phyloP scores from a whole-genome alignment of 805 yeast species.

The Yarrowia divulgata region DNA sequence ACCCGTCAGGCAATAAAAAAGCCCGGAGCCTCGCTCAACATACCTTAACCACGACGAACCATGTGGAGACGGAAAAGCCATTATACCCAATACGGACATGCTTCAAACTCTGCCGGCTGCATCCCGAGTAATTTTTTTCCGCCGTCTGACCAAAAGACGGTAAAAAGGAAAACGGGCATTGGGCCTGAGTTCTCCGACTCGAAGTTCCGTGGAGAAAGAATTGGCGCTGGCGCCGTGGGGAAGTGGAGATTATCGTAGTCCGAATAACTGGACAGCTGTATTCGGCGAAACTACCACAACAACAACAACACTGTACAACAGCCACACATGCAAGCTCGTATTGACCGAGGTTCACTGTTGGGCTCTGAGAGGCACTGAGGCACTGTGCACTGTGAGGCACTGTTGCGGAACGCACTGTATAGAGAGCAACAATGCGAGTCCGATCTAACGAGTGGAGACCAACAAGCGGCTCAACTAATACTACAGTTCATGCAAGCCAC shows the following conservation, averaged over 20 bases:
- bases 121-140: conserved; percentile 11
- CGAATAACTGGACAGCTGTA: too few species aligned
- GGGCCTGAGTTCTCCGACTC: not conserved
- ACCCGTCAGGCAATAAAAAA: not conserved
- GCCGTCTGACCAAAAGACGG: not conserved
- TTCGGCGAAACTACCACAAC: not conserved
- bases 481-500: too few species aligned
- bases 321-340: not conserved
- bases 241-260: too few species aligned
- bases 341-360: not conserved
- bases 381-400: not conserved
- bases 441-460: not conserved
- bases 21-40: not conserved
- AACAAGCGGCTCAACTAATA: too few species aligned
- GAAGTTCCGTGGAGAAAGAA: not conserved
- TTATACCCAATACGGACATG: conserved; percentile 14
- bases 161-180: not conserved
- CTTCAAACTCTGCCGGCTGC: conserved; percentile 15
- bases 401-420: not conserved
- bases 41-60: not conserved
- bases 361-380: not conserved
- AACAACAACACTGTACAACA: not conserved
- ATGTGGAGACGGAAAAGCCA: not conserved
- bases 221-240: not conserved
- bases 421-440: not conserved